phyloP scores from a whole-genome alignment of 2,329 filamentous ascomycete species.

The Cladosporium halotolerans region DNA sequence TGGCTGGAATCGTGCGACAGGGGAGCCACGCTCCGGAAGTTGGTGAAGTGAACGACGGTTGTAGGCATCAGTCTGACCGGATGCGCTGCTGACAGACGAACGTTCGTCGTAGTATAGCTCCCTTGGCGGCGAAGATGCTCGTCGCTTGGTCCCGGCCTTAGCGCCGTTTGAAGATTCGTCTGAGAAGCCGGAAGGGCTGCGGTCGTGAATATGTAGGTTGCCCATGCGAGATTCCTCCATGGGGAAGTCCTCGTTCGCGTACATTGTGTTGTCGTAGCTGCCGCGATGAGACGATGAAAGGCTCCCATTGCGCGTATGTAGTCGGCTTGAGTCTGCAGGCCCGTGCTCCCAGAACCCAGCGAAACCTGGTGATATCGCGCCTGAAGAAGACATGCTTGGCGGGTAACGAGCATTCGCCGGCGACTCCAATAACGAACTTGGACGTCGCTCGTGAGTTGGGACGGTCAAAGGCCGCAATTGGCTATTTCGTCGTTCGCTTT shows the following conservation, averaged over 20 bases:
- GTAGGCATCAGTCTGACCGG: slow-evolving; percentile 42
- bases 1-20: slow-evolving; percentile 10
- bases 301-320: slow-evolving; percentile 35
- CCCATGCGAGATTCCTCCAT: slow-evolving; percentile 50
- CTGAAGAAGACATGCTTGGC: slow-evolving; percentile 33
- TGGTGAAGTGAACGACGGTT: slow-evolving; percentile 52
- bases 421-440: slow-evolving; percentile 33
- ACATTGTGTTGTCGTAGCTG: slow-evolving; percentile 57
- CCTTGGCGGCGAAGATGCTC: slow-evolving; percentile 58
- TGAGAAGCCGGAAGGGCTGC: slow-evolving; percentile 40
- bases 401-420: slow-evolving; percentile 34
- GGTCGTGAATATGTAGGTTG: slow-evolving; percentile 49
- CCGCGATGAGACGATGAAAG: slow-evolving; percentile 49
- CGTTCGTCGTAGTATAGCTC: slow-evolving; percentile 45
- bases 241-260: slow-evolving; percentile 42
- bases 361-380: slow-evolving; percentile 39
- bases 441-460: slow-evolving; percentile 33
- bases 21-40: slow-evolving; percentile 49
- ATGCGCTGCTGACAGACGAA: slow-evolving; percentile 38
- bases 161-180: slow-evolving; percentile 36
- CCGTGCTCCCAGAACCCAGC: slow-evolving; percentile 40
- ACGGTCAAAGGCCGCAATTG: slow-evolving; percentile 41
- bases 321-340: slow-evolving; percentile 21
- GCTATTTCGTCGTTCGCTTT: slow-evolving; percentile 37
- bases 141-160: slow-evolving; percentile 55